Base-by-base conservation (phyloP, 129 eudicot genomes). In the Scalesia atractyloides region DNA sequence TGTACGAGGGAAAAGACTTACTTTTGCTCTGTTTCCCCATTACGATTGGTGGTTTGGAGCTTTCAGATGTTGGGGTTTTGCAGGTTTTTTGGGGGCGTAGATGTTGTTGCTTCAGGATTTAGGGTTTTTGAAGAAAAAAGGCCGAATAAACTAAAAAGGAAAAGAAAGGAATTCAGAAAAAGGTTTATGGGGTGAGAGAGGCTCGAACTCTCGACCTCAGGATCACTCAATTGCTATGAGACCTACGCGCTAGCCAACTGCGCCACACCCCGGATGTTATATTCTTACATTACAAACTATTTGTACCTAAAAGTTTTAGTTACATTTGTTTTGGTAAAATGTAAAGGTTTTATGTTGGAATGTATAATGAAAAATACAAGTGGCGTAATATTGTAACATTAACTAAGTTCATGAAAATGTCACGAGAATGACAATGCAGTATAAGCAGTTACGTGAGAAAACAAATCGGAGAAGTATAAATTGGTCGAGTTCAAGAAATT, bases 171-270 rank as follows among this genome's bases (percentile, higher is more conserved):
- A 15, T 37, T 10, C 2, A 4, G 0, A 15, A 10, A 61, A 62
- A 60, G 3, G 1, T 0, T 0, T 0, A 14, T 86, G 87, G 86
- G 88, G 80, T 74, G 88, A 86, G 84, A 81, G 86, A 83, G 84
- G 85, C 84, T 86, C 82, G 88, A 83, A 80, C 88, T 86, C 86
- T 83, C 84, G 86, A 83, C 88, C 91, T 86, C 88, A 83, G 91
- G 88, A 83, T 86, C 2, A 83, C 86, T 83, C 90, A 12, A n/a
- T 76, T 65, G 97, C 97, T 90, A 94, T 94, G 96, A 94, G 97
- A 90, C 97, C 93, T 90, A 90, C 97, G 97, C 96, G 98, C 96
- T 94, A 94, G 92, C 97, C 97, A 90, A 94, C 98, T 94, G 98
- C 96, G 93, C 98, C 98, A 93, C 85, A 70, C 81, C 85, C 83